Evolutionary conservation across 192 early-diverging fungal genomes (phyloP).

Genomic region (Cladochytrium replicatum): DNA sequence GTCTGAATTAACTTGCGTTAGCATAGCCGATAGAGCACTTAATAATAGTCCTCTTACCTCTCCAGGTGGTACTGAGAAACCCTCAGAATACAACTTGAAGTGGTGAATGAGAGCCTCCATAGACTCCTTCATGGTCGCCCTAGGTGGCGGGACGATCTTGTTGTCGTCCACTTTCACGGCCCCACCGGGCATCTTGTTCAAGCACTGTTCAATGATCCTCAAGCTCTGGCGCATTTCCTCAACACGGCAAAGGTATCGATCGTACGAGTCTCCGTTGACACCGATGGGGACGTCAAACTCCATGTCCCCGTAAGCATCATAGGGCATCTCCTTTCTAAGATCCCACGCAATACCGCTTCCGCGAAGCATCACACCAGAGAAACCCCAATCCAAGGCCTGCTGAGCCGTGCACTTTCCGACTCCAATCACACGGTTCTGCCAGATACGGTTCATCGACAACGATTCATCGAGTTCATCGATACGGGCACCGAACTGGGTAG

Average conservation of each 20-base stretch:
- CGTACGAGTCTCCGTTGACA: slow-evolving; percentile 81
- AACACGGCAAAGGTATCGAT: slow-evolving; percentile 91
- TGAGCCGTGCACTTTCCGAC: slow-evolving; percentile 80
- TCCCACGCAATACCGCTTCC: slow-evolving; percentile 91
- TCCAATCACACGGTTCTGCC: slow-evolving; percentile 78
- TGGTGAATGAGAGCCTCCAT: slow-evolving; percentile 99
- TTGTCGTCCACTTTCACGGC: slow-evolving; percentile 91
- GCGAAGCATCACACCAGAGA: slow-evolving; percentile 92
- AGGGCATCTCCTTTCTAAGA: slow-evolving; percentile 84
- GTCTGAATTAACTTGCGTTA: slow-evolving; percentile 32
- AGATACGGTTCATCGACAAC: slow-evolving; percentile 87
- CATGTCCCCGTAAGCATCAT: slow-evolving; percentile 89
- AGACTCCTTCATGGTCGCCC: slow-evolving; percentile 92
- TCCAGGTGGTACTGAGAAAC: slow-evolving; percentile 90
- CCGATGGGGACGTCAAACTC: slow-evolving; percentile 98
- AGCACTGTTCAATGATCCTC: slow-evolving; percentile 90
- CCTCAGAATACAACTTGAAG: slow-evolving; percentile 99
- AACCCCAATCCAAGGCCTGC: slow-evolving; percentile 83
- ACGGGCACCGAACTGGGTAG: slow-evolving; percentile 75
- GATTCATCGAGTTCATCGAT: slow-evolving; percentile 94
- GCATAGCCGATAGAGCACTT: not conserved
- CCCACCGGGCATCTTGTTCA: slow-evolving; percentile 92
- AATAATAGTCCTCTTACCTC: slow-evolving; percentile 42
- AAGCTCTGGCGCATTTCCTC: slow-evolving; percentile 98
- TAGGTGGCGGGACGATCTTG: slow-evolving; percentile 91